Base-by-base conservation (phyloP, 805 yeast genomes). In the Scheffersomyces ergatensis region DNA sequence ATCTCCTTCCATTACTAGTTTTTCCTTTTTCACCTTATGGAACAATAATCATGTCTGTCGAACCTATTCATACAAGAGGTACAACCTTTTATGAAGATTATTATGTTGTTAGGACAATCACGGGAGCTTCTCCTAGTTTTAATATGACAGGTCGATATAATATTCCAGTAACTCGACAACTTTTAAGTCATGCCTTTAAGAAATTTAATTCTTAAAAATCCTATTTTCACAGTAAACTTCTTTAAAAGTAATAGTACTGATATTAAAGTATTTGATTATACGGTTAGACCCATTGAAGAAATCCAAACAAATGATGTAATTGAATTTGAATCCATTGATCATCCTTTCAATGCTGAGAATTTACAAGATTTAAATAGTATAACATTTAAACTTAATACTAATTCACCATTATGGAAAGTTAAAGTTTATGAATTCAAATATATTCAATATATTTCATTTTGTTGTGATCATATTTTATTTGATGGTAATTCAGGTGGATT, bases 401-500 rank as follows among this genome's bases (percentile, higher is more conserved):
- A 42, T 5, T 23, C 42, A 3, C 61, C 63, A 5, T 35, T 54
- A 3, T 61, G 65, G 65, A 49, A 42, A 37, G 35, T 58, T 3
- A 11, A 43, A 32, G 42, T 61, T 17, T 38, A 42, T 25, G 50
- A 50, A 36, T 29, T 37, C 18, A 32, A 41, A 5, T 37, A 32
- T 13, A 24, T 13, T 11, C 49, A 51, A 33, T 49, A 56, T 37
- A 8, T 58, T 7, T 33, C 57, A 12, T 51, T 65, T 26, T 37
- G 37, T 18, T 58, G 56, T 39, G 62, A 64, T 20, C 71, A 59
- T 40, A 20, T 55, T 3, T 42, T 62, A 11, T 55, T 58, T 31
- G 72, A 67, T 46, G 74, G 72, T 3, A 51, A 52, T 12, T 50
- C 65, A 13, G 67, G 63, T 2, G 40, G 43, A 14, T 48, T 46